Evolutionary conservation across 2,329 filamentous ascomycete genomes (phyloP), one percentile per base, ranked within the genome.

Genomic region (Fusarium staphyleae): DNA sequence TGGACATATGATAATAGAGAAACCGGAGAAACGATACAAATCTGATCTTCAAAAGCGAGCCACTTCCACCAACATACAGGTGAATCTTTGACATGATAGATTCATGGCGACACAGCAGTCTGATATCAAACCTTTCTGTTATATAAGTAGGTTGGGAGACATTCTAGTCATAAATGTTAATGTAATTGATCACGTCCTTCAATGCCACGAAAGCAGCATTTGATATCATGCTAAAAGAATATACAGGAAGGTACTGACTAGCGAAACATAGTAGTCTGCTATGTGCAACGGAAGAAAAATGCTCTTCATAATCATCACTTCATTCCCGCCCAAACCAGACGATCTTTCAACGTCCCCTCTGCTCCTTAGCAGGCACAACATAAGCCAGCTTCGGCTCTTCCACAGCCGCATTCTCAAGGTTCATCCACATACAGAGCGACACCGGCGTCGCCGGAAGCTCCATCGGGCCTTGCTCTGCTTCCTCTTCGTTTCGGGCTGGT

Each of bases 371-470:
- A 16, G 63, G 63, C 18, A 68, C 35, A 32, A 68, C 62, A 41
- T 68, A 68, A 26, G 66, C 66, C 44, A 68, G 26, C 51, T 50
- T 66, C 35, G 66, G 66, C 29, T 68, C 66, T 29, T 65, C 62
- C 34, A 68, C 63, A 8, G 55, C 58, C 39, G 66, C 66, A 16
- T 66, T 48, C 46, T 68, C 66, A 7, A 68, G 45, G 12, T 61
- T 52, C 35, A 53, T 58, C 66, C 66, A 68, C 60, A 66, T 67
- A n/a, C 62, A 68, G 26, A 66, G 55, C 13, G 66, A 68, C 6
- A 68, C 66, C 9, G 66, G 66, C 8, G 66, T 68, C 11, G 66
- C 66, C 2, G 66, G 66, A 16, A 68, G 62, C 43, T 68, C 66
- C 13, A 66, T 58, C 11, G 64, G 66, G 15, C 57, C 57, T 24